Percentiles rank a stretch among this genome's conserved stretches.
These are phyloP conservation scores for Staphylotrichum tortipilum DNA, from an alignment of 495 filamentous ascomycete species.

Conservation along the genomic window DNA sequence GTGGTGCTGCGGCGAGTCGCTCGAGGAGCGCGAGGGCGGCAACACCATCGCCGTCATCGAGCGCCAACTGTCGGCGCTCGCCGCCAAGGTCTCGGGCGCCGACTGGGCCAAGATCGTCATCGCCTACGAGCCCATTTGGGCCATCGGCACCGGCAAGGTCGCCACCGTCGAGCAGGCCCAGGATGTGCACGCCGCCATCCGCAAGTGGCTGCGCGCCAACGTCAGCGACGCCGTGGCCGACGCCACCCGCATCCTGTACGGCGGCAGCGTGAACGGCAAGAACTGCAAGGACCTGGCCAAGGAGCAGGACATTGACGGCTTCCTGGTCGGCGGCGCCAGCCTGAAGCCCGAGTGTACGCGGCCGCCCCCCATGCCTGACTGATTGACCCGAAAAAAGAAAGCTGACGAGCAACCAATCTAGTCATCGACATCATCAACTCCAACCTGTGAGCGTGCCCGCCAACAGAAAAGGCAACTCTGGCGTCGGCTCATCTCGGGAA, in stretches of 20 bases:
- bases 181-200: slow-evolving; percentile 89
- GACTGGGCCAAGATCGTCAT: slow-evolving; percentile 93
- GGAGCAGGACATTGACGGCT: slow-evolving; percentile 92
- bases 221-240: slow-evolving; percentile 65
- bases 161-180: slow-evolving; percentile 89
- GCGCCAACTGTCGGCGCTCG: slow-evolving; percentile 60
- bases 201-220: slow-evolving; percentile 71
- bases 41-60: slow-evolving; percentile 90
- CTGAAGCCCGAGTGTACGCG: slow-evolving; percentile 94
- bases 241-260: slow-evolving; percentile 84
- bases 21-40: slow-evolving; percentile 81
- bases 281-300: slow-evolving; percentile 90
- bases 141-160: slow-evolving; percentile 96
- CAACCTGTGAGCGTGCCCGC: slow-evolving; percentile 27
- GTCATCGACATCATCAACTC: slow-evolving; percentile 56
- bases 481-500: background rate
- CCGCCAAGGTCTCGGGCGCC: slow-evolving; percentile 51
- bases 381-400: background rate
- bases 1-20: slow-evolving; percentile 89
- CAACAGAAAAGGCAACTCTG: background rate
- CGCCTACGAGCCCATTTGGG: slow-evolving; percentile 99
- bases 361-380: too few relatives aligned
- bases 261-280: slow-evolving; percentile 94
- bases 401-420: slow-evolving; percentile 31
- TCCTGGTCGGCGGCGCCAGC: slow-evolving; percentile 95